Evolutionary conservation across 768 basidiomycete species (phyloP).

Genomic region (Clavaria fumosa): DNA sequence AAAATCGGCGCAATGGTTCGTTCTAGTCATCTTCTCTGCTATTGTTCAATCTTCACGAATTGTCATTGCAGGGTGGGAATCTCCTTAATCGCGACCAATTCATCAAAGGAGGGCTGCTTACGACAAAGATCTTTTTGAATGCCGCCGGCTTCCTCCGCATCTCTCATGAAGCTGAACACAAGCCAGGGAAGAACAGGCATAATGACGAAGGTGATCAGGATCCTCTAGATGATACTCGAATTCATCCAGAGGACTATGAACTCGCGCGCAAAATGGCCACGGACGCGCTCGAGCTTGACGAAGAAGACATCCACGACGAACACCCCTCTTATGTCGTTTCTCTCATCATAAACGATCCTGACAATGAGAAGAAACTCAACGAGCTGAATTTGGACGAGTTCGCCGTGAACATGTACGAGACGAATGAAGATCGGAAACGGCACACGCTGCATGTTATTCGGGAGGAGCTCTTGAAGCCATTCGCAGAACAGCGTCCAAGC

Average conservation of each 20-base stretch:
- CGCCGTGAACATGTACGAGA: conserved; percentile 78
- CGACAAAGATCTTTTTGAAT: conserved; percentile 83
- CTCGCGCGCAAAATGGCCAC: conserved; percentile 97
- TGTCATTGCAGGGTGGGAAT: conserved; percentile 55
- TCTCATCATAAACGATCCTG: conserved; percentile 69
- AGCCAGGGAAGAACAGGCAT: conserved; percentile 47
- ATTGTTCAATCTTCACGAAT: conserved; percentile 6
- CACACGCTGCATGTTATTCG: conserved; percentile 82
- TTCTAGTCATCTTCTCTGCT: conserved; percentile 8
- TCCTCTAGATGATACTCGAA: conserved; percentile 87
- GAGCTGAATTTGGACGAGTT: conserved; percentile 95
- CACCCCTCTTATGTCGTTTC: conserved; percentile 85
- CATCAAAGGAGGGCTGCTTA: conserved; percentile 63
- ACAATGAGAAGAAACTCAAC: conserved; percentile 65
- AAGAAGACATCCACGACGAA: conserved; percentile 86
- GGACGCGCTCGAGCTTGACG: conserved; percentile 92
- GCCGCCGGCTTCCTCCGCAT: conserved; percentile 87
- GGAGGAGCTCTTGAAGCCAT: conserved; percentile 69
- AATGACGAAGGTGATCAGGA: conserved; percentile 63
- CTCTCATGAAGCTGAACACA: conserved; percentile 50
- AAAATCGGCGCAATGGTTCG: conserved; percentile 65
- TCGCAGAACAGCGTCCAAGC: conserved; percentile 50
- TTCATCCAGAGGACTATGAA: conserved; percentile 96
- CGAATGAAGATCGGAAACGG: conserved; percentile 74
- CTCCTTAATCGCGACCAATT: conserved; percentile 81